Base-by-base conservation (phyloP, 805 yeast species). In the Cyberlindnera mississippiensis region DNA sequence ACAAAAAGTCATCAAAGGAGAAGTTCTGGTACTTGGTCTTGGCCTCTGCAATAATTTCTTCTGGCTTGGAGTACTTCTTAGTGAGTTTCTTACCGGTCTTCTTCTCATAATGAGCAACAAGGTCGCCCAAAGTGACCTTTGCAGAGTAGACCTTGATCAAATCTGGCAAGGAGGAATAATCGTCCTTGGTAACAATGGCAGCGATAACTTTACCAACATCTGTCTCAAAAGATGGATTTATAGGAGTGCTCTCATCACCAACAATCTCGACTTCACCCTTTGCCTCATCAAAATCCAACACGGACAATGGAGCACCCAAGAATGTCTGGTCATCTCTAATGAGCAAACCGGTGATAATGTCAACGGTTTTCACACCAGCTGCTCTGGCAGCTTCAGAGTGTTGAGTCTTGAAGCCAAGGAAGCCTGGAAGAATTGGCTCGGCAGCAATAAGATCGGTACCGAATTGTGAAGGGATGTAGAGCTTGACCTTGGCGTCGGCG, bases 381-480 rank as follows among this genome's bases (percentile, higher is more conserved):
- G 51, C 59, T 50, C 79, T 66, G 15, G 73, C 66, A 12, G 54
- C 60, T 2, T 53, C 51, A 6, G 70, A 54, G 50, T 74, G 76
- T 2, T 42, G 51, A 1, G 55, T 34, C 55, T 75, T 75, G 15
- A 42, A 11, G 2, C 35, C 52, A 4, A 60, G 40, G 41, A 73
- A 61, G 1, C 63, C 66, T 6, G 76, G 72, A 17, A 67, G 56
- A 17, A 40, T 30, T 16, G 49, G 44, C 4, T 51, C 51, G 16
- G 57, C 56, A 8, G 54, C 61, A 3, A 48, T 55, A 14, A 69
- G 37, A 40, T 76, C 78, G 17, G 66, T 51, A 31, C 86, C 88
- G 51, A 74, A 80, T 51, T 78, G 84, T 2, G 82, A 72, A 26
- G 84, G 82, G 48, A 78, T 71, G 61, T 68, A 79, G 27, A 76